Conservation (phyloP, 2,329 filamentous ascomycete genomes). For the Aulographum hederae region DNA sequence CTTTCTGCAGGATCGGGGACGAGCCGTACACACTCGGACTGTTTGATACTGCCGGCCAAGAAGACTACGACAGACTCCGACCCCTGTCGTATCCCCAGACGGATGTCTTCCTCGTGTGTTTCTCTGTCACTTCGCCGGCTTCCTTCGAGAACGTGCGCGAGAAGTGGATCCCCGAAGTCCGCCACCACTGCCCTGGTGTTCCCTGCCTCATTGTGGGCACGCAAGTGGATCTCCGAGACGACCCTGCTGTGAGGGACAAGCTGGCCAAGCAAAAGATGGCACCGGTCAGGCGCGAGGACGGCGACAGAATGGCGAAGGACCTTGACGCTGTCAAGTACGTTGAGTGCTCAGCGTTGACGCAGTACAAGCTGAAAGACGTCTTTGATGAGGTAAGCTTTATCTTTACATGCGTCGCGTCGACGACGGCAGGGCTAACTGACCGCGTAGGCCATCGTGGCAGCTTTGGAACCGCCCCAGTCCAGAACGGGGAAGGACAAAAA, state of each 20-base stretch:
- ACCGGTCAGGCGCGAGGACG: slow-evolving; percentile 80
- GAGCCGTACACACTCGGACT: slow-evolving; percentile 94
- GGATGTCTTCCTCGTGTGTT: slow-evolving; percentile 97
- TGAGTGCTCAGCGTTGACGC: slow-evolving; percentile 92
- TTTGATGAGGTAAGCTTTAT: slow-evolving; percentile 68
- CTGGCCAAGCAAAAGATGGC: slow-evolving; percentile 90
- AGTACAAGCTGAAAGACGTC: slow-evolving; percentile 97
- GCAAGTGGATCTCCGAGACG: slow-evolving; percentile 88
- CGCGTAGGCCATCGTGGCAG: slow-evolving; percentile 76
- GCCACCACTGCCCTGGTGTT: slow-evolving; percentile 95
- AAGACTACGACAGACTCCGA: slow-evolving; percentile 96
- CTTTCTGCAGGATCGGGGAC: slow-evolving; percentile 90
- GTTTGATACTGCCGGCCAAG: slow-evolving; percentile 97
- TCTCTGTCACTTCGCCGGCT: slow-evolving; percentile 90
- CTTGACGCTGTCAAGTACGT: slow-evolving; percentile 97
- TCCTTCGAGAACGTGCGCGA: slow-evolving; percentile 98
- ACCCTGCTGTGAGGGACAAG: slow-evolving; percentile 74
- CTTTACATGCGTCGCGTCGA: neutral
- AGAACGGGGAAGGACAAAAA: slow-evolving; percentile 1
- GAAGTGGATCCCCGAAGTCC: slow-evolving; percentile 98
- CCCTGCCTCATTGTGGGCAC: slow-evolving; percentile 96
- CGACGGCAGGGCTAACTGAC: slow-evolving; percentile 6
- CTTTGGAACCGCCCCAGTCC: slow-evolving; percentile 58
- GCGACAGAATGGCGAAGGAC: slow-evolving; percentile 91
- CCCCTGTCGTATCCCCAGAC: slow-evolving; percentile 96